Base-by-base conservation (phyloP, 163 green algal species). In the Picocystis sp. region DNA sequence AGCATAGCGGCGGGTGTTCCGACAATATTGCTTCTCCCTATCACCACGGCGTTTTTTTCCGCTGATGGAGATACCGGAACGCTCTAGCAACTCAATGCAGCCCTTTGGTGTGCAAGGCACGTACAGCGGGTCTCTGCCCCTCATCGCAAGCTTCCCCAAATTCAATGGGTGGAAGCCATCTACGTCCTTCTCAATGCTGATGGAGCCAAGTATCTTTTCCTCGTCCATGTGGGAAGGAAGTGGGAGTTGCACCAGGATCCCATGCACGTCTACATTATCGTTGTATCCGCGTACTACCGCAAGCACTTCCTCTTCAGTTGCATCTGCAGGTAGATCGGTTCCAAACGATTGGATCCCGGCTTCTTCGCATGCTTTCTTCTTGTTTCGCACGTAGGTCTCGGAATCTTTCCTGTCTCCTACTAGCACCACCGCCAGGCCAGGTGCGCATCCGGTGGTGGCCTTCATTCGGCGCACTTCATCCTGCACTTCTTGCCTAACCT, bases 361-460 rank as follows among this genome's bases (percentile, higher is more conserved):
- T 61, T 86, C 82, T 3, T 75, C 81, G 57, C 80, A 93, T 10
- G 74, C 84, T 59, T 87, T 85, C 46, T 81, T 78, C 69, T 96
- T 96, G 67, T 74, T 87, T 34, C 77, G 69, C 22, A 96, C 86
- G 64, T 96, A 96, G 0, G 81, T 89, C 58, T 92, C 66, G n/a
- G 77, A 90, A 69, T 94, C 86, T 58, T 84, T 83, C 34, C 84
- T 74, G 45, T 80, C 62, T 11, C 86, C 87, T 11, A 96, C 87
- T 8, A 94, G 72, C 2, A 96, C 82, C 1, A 96, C 87, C 3
- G 87, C 87, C 25, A 96, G 74, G 11, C 86, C 83, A 23, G 85
- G 86, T 1, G 70, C 69, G 21, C 44, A 9, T 23, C 57, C 57
- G 22, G 34, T 64, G n/a, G 19, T 11, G 14, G 43, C 43, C 22